Evolutionary conservation across 1,284 basidiomycete species (phyloP), one percentile per base, ranked within the genome.

Genomic region (Trichosporon inkin): DNA sequence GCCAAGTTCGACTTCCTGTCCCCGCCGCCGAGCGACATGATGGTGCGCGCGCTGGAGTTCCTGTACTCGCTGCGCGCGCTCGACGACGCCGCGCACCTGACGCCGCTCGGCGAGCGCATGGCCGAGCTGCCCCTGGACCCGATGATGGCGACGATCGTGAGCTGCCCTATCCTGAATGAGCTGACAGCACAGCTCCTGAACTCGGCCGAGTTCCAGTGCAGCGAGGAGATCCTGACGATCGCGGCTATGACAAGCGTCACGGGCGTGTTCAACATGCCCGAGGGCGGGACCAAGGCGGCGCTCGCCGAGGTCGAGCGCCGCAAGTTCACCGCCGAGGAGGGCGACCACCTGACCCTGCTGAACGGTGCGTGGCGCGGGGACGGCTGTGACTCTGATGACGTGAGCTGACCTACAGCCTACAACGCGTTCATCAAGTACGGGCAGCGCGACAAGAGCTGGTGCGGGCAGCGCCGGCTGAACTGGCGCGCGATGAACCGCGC

Each of bases 321-420:
- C 57, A 95, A 96, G 71, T 99, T 99, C 70, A 95, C 92, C 0
- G 92, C 93, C 0, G 91, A 96, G 77, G 94, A 99, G 84, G 96
- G 96, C 66, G 94, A 98, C 72, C 91, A 95, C 73, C 79, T 97
- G 6, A 97, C 93, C 1, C 80, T 94, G 6, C 75, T 97, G 22
- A 98, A 97, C 76, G 90, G 92, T 88, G 69, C 32, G 80, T 63
- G 44, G n/a, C 44, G 19, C 17, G 41, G 22, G 16, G 35, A 7
- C 8, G 35, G 35, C 35, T 19, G n/a, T 47, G 39, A 36, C 35
- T 36, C 35, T 36, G 35, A 13, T 36, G 35, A 13, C 13, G 35
- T 17, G 69, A 58, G 35, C 49, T 40, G 10, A 49, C 35, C 37
- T 10, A 3, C 68, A 92, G 92, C 86, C 3, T 99, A 92, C 79